Percentiles rank a stretch among this genome's conserved stretches.
Conservation (phyloP, 345 rosid genomes). For the Citrus mangshanensis region DNA sequence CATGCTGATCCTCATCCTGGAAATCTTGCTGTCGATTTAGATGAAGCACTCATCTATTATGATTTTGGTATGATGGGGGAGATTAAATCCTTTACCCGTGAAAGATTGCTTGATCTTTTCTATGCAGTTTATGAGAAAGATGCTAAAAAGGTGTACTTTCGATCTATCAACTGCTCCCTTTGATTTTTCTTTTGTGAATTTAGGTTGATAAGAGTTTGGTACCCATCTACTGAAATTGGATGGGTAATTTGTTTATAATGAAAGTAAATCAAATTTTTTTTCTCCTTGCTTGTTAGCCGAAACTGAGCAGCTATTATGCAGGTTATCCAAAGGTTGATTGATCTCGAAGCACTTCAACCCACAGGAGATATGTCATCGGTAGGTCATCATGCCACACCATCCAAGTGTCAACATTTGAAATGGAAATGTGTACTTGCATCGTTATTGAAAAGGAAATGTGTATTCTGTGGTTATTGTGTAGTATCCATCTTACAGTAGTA, state of each 20-base stretch:
- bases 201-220: not conserved
- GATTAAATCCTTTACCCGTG: slow-evolving; percentile 84
- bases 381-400: slow-evolving; percentile 14
- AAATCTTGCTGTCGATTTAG: slow-evolving; percentile 84
- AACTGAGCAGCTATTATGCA: slow-evolving; percentile 36
- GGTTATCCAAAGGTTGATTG: slow-evolving; percentile 80
- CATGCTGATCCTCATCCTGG: slow-evolving; percentile 99
- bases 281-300: not conserved
- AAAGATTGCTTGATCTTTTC: slow-evolving; percentile 83
- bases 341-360: slow-evolving; percentile 92
- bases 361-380: slow-evolving; percentile 95
- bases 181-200: not conserved
- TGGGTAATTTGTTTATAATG: not conserved
- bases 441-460: not conserved
- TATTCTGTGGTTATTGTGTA: not conserved
- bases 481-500: not conserved
- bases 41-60: slow-evolving; percentile 82
- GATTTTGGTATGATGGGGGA: slow-evolving; percentile 99
- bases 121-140: slow-evolving; percentile 92
- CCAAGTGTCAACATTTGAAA: not conserved
- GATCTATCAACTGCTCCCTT: slow-evolving; percentile 5
- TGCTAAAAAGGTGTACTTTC: slow-evolving; percentile 69
- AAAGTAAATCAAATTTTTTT: not conserved
- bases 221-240: not conserved
- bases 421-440: not conserved